Evolutionary conservation across 306 rosid genomes (phyloP), one percentile per base, ranked within the genome.

Genomic region (Ziziphus jujuba): DNA sequence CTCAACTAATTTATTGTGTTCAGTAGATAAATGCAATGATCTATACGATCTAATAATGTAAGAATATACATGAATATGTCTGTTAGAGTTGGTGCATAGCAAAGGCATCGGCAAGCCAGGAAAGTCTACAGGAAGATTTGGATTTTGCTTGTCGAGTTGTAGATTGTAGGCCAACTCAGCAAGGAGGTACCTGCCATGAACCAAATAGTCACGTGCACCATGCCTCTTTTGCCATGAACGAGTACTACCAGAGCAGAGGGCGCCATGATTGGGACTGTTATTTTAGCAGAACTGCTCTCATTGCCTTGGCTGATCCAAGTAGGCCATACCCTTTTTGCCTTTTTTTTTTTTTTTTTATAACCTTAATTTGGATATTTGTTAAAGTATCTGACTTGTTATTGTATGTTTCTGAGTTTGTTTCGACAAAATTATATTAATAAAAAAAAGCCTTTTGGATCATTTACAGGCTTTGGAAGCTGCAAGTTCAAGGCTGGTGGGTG

Each of bases 221-320:
- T 22, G 62, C 14, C 19, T 57, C 62, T 6, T 24, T 57, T 9
- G 62, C 62, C 40, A 28, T 57, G 38, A 57, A 28, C 62, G 6
- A n/a, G n/a, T 57, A 57, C 40, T 57, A 57, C 49, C 52, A 11
- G 3, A 21, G 63, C 20, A 62, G 64, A 38, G 21, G 59, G 5
- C 2, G 24, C 2, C 12, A 57, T 2, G 62, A 50, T 45, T 33
- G 33, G 43, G 2, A 23, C 69, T 14, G n/a, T 40, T 33, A 70
- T 19, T 17, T 61, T 2, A 45, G 9, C 9, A 14, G 64, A 31
- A 31, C 62, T 19, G 62, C n/a, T 57, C 62, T 57, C 16, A 57
- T 57, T 57, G 62, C 62, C 7, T 57, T 57, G 62, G 15, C 25
- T 1, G 59, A 71, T 61, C 75, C 61, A 52, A 61, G 68, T 60